phyloP scores from a whole-genome alignment of 257 asterid species.

The Paulownia fortunei region DNA sequence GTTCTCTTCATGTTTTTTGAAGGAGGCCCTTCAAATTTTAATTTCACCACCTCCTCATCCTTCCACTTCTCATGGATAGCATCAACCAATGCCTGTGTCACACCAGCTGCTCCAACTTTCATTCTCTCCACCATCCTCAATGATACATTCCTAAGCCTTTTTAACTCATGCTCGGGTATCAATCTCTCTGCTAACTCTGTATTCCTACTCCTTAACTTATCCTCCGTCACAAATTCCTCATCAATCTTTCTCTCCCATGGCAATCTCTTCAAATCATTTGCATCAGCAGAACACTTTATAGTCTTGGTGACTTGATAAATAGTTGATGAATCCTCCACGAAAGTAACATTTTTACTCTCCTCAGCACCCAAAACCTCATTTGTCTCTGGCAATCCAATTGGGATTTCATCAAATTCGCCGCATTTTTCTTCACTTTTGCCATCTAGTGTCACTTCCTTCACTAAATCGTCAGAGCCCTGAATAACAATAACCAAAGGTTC shows the following conservation, averaged over 20 bases:
- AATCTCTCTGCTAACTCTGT: slow-evolving; percentile 67
- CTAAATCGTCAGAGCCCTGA: slow-evolving; percentile 27
- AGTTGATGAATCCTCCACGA: slow-evolving; percentile 21
- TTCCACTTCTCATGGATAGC: slow-evolving; percentile 81
- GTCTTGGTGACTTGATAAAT: slow-evolving; percentile 12
- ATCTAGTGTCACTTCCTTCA: slow-evolving; percentile 30
- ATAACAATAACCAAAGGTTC: slow-evolving; percentile 27
- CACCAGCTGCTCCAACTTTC: slow-evolving; percentile 80
- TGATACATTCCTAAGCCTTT: slow-evolving; percentile 78
- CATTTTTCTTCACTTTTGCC: slow-evolving; percentile 29
- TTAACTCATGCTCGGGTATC: slow-evolving; percentile 79
- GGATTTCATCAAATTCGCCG: slow-evolving; percentile 29
- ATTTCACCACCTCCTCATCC: slow-evolving; percentile 77
- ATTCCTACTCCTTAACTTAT: slow-evolving; percentile 43
- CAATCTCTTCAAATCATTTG: slow-evolving; percentile 34
- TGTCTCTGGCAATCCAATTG: slow-evolving; percentile 23
- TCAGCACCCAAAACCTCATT: slow-evolving; percentile 26
- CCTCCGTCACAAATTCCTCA: slow-evolving; percentile 39
- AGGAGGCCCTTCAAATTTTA: slow-evolving; percentile 87
- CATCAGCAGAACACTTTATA: slow-evolving; percentile 19
- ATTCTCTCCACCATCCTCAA: slow-evolving; percentile 83
- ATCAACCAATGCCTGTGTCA: slow-evolving; percentile 74
- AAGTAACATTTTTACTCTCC: slow-evolving; percentile 22
- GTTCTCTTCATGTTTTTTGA: slow-evolving; percentile 82
- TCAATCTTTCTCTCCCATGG: slow-evolving; percentile 67